These are phyloP conservation scores for Xylaria sp. DNA, from an alignment of 2,329 filamentous ascomycete genomes.

Conservation along the genomic window DNA sequence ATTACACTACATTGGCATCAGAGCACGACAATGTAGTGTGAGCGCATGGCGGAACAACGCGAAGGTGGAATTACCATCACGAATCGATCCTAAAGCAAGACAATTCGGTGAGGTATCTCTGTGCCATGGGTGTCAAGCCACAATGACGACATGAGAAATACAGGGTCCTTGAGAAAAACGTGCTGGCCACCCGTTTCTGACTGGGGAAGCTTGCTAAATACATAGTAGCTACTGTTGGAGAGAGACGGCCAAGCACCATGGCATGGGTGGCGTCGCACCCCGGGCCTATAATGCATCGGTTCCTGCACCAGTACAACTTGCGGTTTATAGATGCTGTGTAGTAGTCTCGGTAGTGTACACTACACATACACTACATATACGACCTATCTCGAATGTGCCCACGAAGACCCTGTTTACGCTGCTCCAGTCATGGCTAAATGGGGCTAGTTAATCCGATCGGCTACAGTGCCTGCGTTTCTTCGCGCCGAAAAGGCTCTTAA, in stretches of 20 bases:
- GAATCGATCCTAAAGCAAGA: conserved; percentile 5
- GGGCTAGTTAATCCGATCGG: conserved; percentile 1
- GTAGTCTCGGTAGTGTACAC: no score
- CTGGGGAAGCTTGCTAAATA: conserved; percentile 12
- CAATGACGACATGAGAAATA: conserved; percentile 35
- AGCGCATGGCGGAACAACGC: neutral
- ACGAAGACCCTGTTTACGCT: conserved; percentile 1
- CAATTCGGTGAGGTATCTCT: neutral
- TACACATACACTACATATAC: neutral
- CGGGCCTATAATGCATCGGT: conserved; percentile 3
- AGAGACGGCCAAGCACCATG: neutral
- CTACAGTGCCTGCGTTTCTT: conserved; percentile 7
- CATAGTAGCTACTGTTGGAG: neutral
- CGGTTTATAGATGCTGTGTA: neutral
- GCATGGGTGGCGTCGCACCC: conserved; percentile 11
- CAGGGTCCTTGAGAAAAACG: conserved; percentile 17
- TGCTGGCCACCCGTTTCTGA: neutral
- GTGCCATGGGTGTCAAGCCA: conserved; percentile 24
- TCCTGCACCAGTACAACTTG: conserved; percentile 7
- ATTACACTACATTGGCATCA: neutral
- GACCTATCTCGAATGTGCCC: neutral
- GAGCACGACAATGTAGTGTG: neutral
- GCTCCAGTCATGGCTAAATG: neutral
- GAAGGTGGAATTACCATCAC: neutral
- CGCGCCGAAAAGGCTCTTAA: neutral